phyloP scores from a whole-genome alignment of 192 early-diverging fungal genomes.

The Coemansia pectinata region DNA sequence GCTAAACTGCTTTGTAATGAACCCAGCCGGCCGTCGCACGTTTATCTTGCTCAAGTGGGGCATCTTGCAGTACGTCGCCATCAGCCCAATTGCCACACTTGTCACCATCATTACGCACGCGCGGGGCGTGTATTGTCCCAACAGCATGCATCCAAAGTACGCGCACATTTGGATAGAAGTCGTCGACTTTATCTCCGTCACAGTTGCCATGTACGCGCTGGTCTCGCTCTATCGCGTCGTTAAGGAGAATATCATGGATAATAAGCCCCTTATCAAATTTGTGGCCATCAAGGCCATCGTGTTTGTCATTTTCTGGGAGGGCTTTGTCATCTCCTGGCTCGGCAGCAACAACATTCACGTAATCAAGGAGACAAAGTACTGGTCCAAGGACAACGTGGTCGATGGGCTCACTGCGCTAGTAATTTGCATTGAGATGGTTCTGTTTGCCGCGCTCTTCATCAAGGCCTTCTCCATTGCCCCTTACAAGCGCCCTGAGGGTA shows the following conservation, averaged over 20 bases:
- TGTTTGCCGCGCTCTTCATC: slow-evolving; percentile 56
- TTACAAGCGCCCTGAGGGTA: slow-evolving; percentile 36
- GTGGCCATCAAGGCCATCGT: slow-evolving; percentile 58
- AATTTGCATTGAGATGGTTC: slow-evolving; percentile 61
- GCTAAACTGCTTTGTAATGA: slow-evolving; percentile 60
- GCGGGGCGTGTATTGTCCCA: slow-evolving; percentile 63
- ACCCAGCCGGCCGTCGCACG: slow-evolving; percentile 56
- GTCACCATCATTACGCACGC: slow-evolving; percentile 63
- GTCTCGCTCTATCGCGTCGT: slow-evolving; percentile 65
- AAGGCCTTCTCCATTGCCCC: slow-evolving; percentile 49
- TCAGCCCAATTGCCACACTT: slow-evolving; percentile 63
- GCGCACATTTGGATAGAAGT: slow-evolving; percentile 66
- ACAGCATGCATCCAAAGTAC: slow-evolving; percentile 61
- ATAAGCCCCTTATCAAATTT: slow-evolving; percentile 57
- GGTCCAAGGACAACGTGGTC: slow-evolving; percentile 58
- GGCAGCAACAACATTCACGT: slow-evolving; percentile 54
- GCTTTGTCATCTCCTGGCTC: slow-evolving; percentile 58
- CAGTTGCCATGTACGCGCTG: slow-evolving; percentile 70
- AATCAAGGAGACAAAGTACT: slow-evolving; percentile 57
- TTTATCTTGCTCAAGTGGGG: slow-evolving; percentile 65
- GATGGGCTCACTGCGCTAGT: slow-evolving; percentile 57
- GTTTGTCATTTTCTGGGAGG: slow-evolving; percentile 68
- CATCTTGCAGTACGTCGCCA: slow-evolving; percentile 71
- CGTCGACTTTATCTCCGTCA: slow-evolving; percentile 65
- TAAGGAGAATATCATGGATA: slow-evolving; percentile 56